Conservation (phyloP, 345 rosid genomes). For the Hypericum perforatum region DNA sequence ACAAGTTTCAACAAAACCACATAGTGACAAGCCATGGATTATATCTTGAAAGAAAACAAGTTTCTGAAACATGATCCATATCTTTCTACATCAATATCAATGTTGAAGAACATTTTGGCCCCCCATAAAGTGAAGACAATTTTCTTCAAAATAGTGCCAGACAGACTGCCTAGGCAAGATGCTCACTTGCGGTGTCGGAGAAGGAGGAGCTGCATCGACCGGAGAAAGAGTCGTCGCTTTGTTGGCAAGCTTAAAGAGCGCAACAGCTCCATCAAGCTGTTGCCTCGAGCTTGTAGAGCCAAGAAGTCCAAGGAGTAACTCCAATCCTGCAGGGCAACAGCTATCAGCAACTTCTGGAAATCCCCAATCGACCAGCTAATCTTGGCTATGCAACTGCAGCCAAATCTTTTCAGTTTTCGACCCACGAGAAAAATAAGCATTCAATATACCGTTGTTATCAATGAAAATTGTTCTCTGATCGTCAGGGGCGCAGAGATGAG, state of each 20-base stretch:
- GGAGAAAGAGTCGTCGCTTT: conserved; percentile 83
- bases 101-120: no score
- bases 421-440: not conserved
- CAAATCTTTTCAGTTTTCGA: no score
- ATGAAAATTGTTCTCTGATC: conserved; percentile 47
- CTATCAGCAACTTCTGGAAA: conserved; percentile 13
- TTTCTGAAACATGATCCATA: no score
- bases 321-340: conserved; percentile 49
- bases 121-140: not conserved
- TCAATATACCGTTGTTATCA: conserved; percentile 44
- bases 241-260: conserved; percentile 73
- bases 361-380: not conserved
- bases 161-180: conserved; percentile 7
- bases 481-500: conserved; percentile 57
- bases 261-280: conserved; percentile 94
- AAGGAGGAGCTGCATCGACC: conserved; percentile 90
- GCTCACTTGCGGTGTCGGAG: conserved; percentile 88
- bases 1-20: not conserved
- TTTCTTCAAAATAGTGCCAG: not conserved
- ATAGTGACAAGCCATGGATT: not conserved
- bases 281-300: conserved; percentile 62
- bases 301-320: conserved; percentile 80
- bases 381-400: no score
- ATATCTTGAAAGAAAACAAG: no score
- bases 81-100: no score